Conservation (phyloP, 2,329 filamentous ascomycete species). For the Phyllosticta paracitricarpa region DNA sequence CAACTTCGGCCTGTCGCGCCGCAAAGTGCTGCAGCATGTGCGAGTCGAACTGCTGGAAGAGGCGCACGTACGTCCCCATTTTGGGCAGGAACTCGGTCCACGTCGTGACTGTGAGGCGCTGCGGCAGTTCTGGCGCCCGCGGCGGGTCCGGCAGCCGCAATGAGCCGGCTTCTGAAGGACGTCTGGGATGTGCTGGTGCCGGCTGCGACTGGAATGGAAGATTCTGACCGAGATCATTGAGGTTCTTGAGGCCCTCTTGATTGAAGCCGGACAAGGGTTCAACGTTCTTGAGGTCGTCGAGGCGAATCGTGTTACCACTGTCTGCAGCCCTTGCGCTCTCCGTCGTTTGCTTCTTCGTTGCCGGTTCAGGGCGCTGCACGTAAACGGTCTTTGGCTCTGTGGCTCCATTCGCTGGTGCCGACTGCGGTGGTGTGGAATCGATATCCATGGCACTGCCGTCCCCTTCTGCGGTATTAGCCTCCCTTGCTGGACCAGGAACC, state of each 20-base stretch:
- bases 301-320: background rate
- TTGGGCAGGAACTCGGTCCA: conserved; percentile 43
- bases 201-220: conserved; percentile 51
- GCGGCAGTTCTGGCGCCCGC: conserved; percentile 35
- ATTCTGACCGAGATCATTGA: conserved; percentile 43
- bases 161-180: conserved; percentile 27
- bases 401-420: conserved; percentile 5
- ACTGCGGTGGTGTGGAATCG: conserved; percentile 26
- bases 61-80: conserved; percentile 46
- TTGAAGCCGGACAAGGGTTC: conserved; percentile 39
- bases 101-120: conserved; percentile 34
- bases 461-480: background rate
- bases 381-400: conserved; percentile 21
- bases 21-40: conserved; percentile 48
- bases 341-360: conserved; percentile 2
- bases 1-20: conserved; percentile 37
- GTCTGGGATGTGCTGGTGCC: conserved; percentile 33
- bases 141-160: conserved; percentile 44
- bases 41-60: conserved; percentile 47
- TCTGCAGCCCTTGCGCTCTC: background rate
- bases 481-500: background rate
- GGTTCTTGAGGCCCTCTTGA: conserved; percentile 39
- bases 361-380: conserved; percentile 18
- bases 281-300: conserved; percentile 41
- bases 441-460: conserved; percentile 39